Evolutionary conservation across 257 asterid species (phyloP).

Genomic region (Schizonepeta tenuifolia): DNA sequence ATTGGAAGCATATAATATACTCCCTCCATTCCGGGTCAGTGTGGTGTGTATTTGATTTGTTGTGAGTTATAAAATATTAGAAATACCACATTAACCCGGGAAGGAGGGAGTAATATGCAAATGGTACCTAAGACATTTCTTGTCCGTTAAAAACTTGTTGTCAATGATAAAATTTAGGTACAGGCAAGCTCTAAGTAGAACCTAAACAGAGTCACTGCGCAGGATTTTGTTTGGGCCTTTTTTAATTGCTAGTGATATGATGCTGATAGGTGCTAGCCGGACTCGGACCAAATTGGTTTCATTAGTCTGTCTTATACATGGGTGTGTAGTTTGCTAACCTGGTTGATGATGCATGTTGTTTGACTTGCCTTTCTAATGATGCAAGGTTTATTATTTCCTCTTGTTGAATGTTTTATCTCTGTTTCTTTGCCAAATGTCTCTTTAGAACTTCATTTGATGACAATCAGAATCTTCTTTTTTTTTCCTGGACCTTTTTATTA

Average conservation of each 20-base stretch:
- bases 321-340: slow-evolving; percentile 15
- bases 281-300: slow-evolving; percentile 26
- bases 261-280: slow-evolving; percentile 10
- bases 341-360: slow-evolving; percentile 20
- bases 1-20: neutral
- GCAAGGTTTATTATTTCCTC: slow-evolving; percentile 4
- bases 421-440: slow-evolving; percentile 22
- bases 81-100: no score
- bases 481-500: slow-evolving; percentile 13
- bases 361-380: slow-evolving; percentile 24
- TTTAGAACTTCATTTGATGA: slow-evolving; percentile 7
- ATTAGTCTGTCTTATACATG: slow-evolving; percentile 12
- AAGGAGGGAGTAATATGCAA: no score
- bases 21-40: no score
- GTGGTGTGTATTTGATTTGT: no score
- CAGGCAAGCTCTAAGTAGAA: slow-evolving; percentile 24
- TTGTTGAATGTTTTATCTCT: slow-evolving; percentile 17
- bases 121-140: neutral
- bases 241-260: slow-evolving; percentile 13
- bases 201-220: neutral
- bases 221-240: neutral
- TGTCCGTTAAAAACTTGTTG: neutral
- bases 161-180: slow-evolving; percentile 10
- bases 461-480: slow-evolving; percentile 11
- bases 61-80: no score